Base-by-base conservation (phyloP, 495 filamentous ascomycete genomes). In the Pyronema omphalodes region DNA sequence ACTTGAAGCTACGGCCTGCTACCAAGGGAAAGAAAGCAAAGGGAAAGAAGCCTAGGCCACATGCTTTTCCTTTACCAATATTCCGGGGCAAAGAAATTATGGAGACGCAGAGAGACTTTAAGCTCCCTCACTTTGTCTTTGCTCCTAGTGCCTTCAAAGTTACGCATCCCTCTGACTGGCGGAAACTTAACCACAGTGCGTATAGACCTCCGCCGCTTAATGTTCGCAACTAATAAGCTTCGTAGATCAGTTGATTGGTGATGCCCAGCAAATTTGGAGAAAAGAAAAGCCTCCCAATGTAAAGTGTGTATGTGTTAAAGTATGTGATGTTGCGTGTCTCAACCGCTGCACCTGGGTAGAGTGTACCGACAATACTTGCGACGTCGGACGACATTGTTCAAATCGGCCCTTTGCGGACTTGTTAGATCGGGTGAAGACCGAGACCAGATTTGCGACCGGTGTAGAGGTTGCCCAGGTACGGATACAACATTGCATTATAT, bases 301-400 rank as follows among this genome's bases (percentile, higher is more conserved):
- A 39, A 78, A 74, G 61, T 98, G 91, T 66, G 79, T 86, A 56
- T 98, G 91, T 67, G 76, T 70, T 9, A 70, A 74, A 40, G 81
- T 84, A 29, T 98, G 91, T 62, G 86, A 80, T 57, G 87, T 94
- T 51, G 72, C 81, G 57, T 98, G 91, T 68, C 81, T 89, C 61
- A 98, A 98, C 62, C 78, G 87, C 44, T 85, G 84, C 69, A 95
- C 96, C 86, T 79, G 91, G 54, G 94, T 94, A 66, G 91, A 98
- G 68, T 98, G 91, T 67, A 86, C 95, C 67, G 77, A 83, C 8
- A 81, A 74, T 46, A 96, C 94, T 66, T 98, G 91, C 69, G 79
- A 76, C 54, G 67, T 93, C 17, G 82, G 82, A 40, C 67, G 74
- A 3, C 69, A 72, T 48, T 98, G 91, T 70, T 77, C 74, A 23